phyloP scores from a whole-genome alignment of 2,329 filamentous ascomycete genomes.

The Fusarium lyarnte region DNA sequence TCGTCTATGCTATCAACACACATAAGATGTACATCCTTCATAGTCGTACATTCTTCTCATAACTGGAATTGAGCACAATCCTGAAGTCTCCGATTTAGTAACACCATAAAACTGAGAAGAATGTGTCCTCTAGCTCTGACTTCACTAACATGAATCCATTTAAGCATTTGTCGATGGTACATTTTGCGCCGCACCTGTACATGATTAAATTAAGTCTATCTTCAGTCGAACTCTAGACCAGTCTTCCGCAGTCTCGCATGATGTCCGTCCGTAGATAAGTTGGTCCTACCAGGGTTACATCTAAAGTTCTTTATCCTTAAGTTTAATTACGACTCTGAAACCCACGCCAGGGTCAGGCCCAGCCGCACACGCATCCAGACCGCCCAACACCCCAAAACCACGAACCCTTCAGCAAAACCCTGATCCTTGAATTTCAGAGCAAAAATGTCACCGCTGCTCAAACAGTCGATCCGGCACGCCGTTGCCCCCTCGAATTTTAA shows the following conservation, averaged over 20 bases:
- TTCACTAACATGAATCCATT: neutral
- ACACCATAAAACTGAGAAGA: neutral
- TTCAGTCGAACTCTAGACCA: neutral
- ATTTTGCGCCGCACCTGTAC: neutral
- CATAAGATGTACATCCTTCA: neutral
- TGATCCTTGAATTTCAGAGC: neutral
- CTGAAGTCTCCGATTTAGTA: accelerated
- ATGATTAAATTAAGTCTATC: neutral
- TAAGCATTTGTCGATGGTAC: neutral
- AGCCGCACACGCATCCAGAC: neutral
- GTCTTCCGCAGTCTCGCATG: neutral
- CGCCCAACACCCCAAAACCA: neutral
- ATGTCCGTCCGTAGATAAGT: neutral
- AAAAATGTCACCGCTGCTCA: neutral
- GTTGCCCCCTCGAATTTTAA: neutral
- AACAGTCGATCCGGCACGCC: conserved; percentile 2
- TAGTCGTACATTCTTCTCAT: accelerated
- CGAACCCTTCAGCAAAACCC: neutral
- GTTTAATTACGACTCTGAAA: conserved; percentile 3
- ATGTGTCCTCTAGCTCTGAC: neutral
- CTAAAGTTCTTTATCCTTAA: neutral
- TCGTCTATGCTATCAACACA: neutral
- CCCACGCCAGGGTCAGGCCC: neutral
- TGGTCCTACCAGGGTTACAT: neutral
- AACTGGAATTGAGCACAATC: neutral